phyloP scores from a whole-genome alignment of 139 green algal species.

The Volvox africanus region DNA sequence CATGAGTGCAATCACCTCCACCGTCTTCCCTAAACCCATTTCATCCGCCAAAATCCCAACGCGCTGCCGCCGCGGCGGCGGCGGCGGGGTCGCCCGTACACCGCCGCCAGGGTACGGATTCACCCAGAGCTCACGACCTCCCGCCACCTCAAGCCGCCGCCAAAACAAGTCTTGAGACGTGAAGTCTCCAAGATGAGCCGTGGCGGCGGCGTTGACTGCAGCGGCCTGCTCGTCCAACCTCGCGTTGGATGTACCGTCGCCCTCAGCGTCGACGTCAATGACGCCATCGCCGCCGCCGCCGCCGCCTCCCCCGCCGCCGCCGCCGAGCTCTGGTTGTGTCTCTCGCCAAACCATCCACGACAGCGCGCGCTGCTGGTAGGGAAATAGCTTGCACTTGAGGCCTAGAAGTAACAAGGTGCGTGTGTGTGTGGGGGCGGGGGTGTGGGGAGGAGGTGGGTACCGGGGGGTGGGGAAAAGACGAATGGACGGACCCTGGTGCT shows the following conservation, averaged over 20 bases:
- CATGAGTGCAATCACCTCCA: slow-evolving; percentile 67
- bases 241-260: not conserved
- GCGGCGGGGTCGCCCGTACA: not conserved
- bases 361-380: slow-evolving; percentile 75
- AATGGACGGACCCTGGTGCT: no score
- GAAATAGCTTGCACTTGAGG: slow-evolving; percentile 70
- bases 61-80: slow-evolving; percentile 29
- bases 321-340: slow-evolving; percentile 26
- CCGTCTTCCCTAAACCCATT: slow-evolving; percentile 75
- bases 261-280: not conserved
- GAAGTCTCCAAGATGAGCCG: slow-evolving; percentile 34
- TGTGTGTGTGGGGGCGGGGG: no score
- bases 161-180: slow-evolving; percentile 35
- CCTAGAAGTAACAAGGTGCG: no score
- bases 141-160: not conserved
- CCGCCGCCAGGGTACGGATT: not conserved
- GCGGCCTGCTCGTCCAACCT: not conserved
- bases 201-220: not conserved
- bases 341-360: slow-evolving; percentile 80
- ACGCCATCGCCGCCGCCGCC: not conserved
- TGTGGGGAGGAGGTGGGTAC: no score
- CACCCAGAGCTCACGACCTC: slow-evolving; percentile 13
- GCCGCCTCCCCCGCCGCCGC: not conserved
- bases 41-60: slow-evolving; percentile 60
- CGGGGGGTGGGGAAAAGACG: no score